Evolutionary conservation across 257 asterid genomes (phyloP).

Genomic region (Nicotiana noctiflora): DNA sequence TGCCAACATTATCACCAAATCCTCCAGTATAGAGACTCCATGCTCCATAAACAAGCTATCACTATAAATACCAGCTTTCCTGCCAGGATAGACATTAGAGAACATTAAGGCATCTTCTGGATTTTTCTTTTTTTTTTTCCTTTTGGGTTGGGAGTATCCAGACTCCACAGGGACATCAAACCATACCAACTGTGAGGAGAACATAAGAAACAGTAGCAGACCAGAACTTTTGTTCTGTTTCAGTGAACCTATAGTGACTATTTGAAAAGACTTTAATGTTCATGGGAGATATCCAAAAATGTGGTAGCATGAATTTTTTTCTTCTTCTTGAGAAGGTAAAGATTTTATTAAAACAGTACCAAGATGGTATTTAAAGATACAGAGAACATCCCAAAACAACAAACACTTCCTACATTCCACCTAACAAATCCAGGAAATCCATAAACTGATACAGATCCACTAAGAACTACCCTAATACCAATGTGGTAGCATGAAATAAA

Average conservation of each 20-base stretch:
- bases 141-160: not conserved
- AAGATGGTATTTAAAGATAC: too few relatives aligned
- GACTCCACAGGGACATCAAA: not conserved
- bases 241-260: not conserved
- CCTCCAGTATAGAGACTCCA: conserved; percentile 72
- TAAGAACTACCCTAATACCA: too few relatives aligned
- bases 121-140: too few relatives aligned
- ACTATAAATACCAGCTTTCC: conserved; percentile 58
- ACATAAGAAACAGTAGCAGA: not conserved
- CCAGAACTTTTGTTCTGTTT: not conserved
- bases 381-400: too few relatives aligned
- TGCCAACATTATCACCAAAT: conserved; percentile 74
- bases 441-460: too few relatives aligned
- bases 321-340: too few relatives aligned
- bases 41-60: conserved; percentile 59
- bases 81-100: conserved; percentile 21
- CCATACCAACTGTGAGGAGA: not conserved
- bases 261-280: not conserved
- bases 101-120: not conserved
- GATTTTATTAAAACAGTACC: too few relatives aligned
- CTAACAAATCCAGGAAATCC: too few relatives aligned
- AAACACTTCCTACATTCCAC: too few relatives aligned
- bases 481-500: not conserved
- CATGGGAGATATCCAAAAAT: too few relatives aligned
- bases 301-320: too few relatives aligned